Conservation (phyloP, 2,329 filamentous ascomycete species). For the Cylindrodendrum hubeiense region DNA sequence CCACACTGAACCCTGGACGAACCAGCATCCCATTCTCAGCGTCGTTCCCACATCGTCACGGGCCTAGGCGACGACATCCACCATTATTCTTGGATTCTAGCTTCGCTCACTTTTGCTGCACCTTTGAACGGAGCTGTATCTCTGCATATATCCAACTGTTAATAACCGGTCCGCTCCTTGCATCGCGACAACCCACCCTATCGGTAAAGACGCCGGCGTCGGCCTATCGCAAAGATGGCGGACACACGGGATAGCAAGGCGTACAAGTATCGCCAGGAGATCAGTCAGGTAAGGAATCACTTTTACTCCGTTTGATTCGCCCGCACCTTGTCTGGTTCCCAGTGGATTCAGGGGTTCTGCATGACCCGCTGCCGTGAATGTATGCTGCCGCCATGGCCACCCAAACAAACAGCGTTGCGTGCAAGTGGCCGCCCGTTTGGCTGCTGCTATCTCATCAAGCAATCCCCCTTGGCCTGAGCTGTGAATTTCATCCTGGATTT, state of each 20-base stretch:
- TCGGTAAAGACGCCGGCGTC: neutral
- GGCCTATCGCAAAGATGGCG: conserved; percentile 33
- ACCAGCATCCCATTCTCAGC: neutral
- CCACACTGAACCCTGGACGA: neutral
- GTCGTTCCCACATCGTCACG: neutral
- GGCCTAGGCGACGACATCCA: neutral
- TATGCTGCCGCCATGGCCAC: neutral
- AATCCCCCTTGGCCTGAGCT: neutral
- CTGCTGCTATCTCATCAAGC: neutral
- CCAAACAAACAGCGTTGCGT: no score
- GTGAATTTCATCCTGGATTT: neutral
- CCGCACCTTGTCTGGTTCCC: neutral
- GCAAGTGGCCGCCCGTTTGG: neutral
- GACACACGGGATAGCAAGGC: conserved; percentile 68
- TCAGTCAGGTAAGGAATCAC: conserved; percentile 83
- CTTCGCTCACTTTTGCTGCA: neutral
- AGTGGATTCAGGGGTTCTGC: neutral
- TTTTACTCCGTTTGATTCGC: neutral
- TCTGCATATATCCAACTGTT: neutral
- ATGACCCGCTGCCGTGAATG: neutral
- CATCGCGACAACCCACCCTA: neutral
- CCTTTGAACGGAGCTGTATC: neutral
- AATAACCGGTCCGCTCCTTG: conserved; percentile 1
- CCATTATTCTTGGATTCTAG: neutral
- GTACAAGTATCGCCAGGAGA: conserved; percentile 95